A percentile compares a stretch with the other conserved stretches of the same genome.
Evolutionary conservation across 2,329 filamentous ascomycete genomes (phyloP).

Genomic region (Sarocladiaceae sp.): DNA sequence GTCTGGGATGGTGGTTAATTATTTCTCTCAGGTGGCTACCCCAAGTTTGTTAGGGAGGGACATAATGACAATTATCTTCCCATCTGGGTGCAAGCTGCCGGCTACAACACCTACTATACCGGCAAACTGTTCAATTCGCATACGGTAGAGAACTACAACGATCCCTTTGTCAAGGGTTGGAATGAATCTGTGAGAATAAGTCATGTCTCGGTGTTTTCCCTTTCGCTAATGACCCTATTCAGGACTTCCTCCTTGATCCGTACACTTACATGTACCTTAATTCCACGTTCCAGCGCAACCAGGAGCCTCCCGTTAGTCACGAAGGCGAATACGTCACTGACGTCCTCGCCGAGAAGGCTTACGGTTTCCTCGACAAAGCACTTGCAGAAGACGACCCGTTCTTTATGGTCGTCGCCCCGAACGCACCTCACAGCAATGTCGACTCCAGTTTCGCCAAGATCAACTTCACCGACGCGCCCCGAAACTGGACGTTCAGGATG

Average conservation of each 20-base stretch:
- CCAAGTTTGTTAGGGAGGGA: slow-evolving; percentile 59
- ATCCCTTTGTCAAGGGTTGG: slow-evolving; percentile 51
- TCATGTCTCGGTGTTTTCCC: too few relatives aligned
- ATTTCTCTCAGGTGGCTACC: slow-evolving; percentile 37
- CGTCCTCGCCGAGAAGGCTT: slow-evolving; percentile 31
- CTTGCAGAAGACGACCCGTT: slow-evolving; percentile 42
- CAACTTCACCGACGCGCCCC: slow-evolving; percentile 1
- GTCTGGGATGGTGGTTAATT: too few relatives aligned
- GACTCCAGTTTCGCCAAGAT: slow-evolving; percentile 36
- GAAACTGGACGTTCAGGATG: slow-evolving; percentile 33
- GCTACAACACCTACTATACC: slow-evolving; percentile 66
- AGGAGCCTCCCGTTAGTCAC: slow-evolving; percentile 23
- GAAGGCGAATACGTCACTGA: slow-evolving; percentile 30
- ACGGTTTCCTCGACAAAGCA: slow-evolving; percentile 42
- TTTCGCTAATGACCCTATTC: neutral
- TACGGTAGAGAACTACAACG: slow-evolving; percentile 53
- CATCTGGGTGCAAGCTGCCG: slow-evolving; percentile 61
- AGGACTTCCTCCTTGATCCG: slow-evolving; percentile 27
- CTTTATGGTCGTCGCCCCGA: slow-evolving; percentile 49
- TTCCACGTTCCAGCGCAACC: slow-evolving; percentile 39
- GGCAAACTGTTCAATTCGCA: slow-evolving; percentile 69
- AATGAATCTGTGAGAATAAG: slow-evolving; percentile 34
- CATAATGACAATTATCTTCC: slow-evolving; percentile 63
- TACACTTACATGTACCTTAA: slow-evolving; percentile 40
- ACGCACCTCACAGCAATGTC: slow-evolving; percentile 25